Base-by-base conservation (phyloP, 306 rosid genomes). In the Rubus idaeus region DNA sequence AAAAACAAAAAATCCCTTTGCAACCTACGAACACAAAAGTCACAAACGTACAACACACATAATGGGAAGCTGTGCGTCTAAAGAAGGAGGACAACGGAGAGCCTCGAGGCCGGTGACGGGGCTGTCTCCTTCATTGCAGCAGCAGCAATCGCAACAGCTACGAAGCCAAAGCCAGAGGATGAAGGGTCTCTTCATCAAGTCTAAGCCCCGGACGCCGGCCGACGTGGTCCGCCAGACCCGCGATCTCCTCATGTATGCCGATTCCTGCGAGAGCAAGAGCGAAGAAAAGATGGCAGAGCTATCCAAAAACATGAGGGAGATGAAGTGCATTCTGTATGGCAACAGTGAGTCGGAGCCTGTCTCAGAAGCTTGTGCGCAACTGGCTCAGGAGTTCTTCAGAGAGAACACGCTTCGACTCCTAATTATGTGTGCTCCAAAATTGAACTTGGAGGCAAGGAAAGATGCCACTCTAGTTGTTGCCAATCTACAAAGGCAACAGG, bases 401-500 rank as follows among this genome's bases (percentile, higher is more conserved):
- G 97, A 90, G 89, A 71, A 92, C 75, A 88, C 97, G 0, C 79
- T 95, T 63, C 90, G 92, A 37, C 93, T 92, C 68, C 77, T 95
- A 35, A 92, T 95, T 57, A 81, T 78, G 61, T 87, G 89, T 83
- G 87, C 90, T 81, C 97, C 99, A 4, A 90, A 88, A 83, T 82
- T 95, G 92, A 95, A 92, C 82, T 87, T 95, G 88, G 99, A 95
- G 99, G 89, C 96, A 68, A 88, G 99, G 62, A 95, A 95, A 78
- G 99, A 95, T 80, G 99, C 97, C 66, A 95, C 97, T 61, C 99
- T 92, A 87, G 90, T 95, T 76, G 97, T 95, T 84, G 99, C 99
- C 63, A 95, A 95, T 87, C 88, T 95, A 71, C 99, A 95, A 79
- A 89, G 99, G 86, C 99, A 95, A 73, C 97, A 89, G 62, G 97